Evolutionary conservation across 2,329 filamentous ascomycete genomes (phyloP).

Genomic region (Colletotrichum tamarilloi): DNA sequence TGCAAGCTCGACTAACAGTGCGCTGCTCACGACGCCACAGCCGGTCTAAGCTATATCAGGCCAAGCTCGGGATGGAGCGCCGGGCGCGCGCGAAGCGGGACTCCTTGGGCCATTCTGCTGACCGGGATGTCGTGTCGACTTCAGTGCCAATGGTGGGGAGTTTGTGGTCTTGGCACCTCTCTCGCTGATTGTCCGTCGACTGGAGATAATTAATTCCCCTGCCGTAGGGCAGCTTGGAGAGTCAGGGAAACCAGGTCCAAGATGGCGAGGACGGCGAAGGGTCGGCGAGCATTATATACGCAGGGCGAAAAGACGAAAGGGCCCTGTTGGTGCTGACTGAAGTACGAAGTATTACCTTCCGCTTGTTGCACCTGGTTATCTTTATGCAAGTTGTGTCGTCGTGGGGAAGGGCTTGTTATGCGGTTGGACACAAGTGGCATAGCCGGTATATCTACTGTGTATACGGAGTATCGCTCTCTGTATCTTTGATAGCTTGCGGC

Average conservation of each 20-base stretch:
- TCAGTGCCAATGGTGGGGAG: background rate
- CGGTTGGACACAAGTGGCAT: background rate
- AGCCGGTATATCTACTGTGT: background rate
- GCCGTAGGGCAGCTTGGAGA: background rate
- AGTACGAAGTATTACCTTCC: background rate
- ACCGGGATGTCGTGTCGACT: constrained; percentile 8
- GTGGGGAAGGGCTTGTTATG: background rate
- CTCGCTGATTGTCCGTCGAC: background rate
- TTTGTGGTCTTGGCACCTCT: background rate
- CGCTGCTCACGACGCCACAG: background rate
- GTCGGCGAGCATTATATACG: background rate
- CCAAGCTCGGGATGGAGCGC: constrained; percentile 25
- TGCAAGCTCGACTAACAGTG: constrained; percentile 28
- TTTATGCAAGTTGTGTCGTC: background rate
- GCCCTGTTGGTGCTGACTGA: background rate
- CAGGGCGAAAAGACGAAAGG: background rate
- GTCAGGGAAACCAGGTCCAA: background rate
- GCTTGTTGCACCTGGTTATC: background rate
- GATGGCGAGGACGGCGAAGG: background rate
- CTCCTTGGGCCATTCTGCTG: background rate
- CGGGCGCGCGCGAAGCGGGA: constrained; percentile 24
- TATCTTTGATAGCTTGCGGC: background rate
- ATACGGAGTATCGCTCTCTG: background rate
- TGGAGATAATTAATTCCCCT: background rate
- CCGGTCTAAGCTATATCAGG: constrained; percentile 21